Conservation (phyloP, 768 basidiomycete species). For the Chiua virens region DNA sequence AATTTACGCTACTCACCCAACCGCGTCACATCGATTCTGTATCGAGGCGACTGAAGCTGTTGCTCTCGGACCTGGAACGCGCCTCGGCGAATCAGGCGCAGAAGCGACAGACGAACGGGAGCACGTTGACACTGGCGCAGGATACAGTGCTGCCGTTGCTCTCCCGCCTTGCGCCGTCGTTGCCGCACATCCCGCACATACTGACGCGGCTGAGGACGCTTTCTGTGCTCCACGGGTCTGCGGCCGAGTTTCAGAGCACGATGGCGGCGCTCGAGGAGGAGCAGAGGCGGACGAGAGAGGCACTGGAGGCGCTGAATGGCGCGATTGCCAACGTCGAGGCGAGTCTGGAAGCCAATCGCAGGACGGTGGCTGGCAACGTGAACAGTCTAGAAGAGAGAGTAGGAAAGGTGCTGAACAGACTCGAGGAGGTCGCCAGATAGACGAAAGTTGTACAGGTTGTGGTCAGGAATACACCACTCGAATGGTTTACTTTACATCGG, state of each 20-base stretch:
- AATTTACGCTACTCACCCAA: conserved; percentile 87
- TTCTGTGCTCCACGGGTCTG: conserved; percentile 76
- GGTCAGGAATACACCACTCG: too few species aligned
- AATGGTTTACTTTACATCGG: too few species aligned
- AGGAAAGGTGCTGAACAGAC: conserved; percentile 43
- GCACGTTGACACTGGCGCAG: conserved; percentile 34
- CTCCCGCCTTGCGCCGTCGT: conserved; percentile 64
- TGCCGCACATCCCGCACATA: conserved; percentile 87
- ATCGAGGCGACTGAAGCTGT: conserved; percentile 87
- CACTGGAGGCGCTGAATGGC: conserved; percentile 62
- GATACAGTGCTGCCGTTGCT: conserved; percentile 71
- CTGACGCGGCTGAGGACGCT: conserved; percentile 86
- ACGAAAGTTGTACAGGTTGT: background rate
- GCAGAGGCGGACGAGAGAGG: conserved; percentile 61
- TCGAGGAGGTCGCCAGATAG: conserved; percentile 37
- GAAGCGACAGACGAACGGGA: conserved; percentile 18
- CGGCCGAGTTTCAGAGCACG: conserved; percentile 71
- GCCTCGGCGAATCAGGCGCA: conserved; percentile 45
- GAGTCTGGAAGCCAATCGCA: conserved; percentile 73
- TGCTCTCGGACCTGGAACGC: conserved; percentile 91
- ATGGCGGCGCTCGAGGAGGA: conserved; percentile 70
- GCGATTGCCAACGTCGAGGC: conserved; percentile 73
- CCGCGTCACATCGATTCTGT: conserved; percentile 96
- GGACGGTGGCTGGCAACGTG: conserved; percentile 72
- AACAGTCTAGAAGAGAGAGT: conserved; percentile 63